Conservation (phyloP, 176 grass and related monocot genomes). For the Stipa capillata region DNA sequence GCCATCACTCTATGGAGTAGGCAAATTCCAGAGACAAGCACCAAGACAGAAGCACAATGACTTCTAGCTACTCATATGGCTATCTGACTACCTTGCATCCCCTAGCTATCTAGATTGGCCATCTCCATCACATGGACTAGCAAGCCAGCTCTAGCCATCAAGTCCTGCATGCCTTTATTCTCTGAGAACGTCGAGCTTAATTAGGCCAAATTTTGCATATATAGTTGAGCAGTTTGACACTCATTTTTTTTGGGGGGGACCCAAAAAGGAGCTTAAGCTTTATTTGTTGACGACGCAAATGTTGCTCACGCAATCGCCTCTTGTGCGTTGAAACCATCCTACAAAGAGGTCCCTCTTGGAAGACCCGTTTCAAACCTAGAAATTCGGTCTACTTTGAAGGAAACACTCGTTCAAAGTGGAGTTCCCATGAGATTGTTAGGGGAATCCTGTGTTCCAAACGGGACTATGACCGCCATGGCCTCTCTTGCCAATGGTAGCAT, state of each 20-base stretch:
- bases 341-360: no score
- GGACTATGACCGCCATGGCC: background rate
- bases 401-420: no score
- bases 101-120: background rate
- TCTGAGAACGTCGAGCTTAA: background rate
- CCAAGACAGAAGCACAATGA: background rate
- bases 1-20: background rate
- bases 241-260: background rate
- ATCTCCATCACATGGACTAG: background rate
- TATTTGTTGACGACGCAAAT: no score
- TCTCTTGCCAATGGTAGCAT: background rate
- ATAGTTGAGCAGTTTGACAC: no score
- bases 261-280: background rate
- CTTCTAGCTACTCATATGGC: background rate
- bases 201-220: background rate
- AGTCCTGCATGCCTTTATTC: background rate
- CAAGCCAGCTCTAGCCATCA: background rate
- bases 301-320: background rate
- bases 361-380: no score
- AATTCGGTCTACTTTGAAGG: no score
- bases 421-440: no score
- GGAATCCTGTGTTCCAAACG: background rate
- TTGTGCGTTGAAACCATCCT: no score
- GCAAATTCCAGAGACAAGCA: constrained; percentile 17
- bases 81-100: background rate